phyloP scores from a whole-genome alignment of 768 basidiomycete species.

The Boletellus ananas region DNA sequence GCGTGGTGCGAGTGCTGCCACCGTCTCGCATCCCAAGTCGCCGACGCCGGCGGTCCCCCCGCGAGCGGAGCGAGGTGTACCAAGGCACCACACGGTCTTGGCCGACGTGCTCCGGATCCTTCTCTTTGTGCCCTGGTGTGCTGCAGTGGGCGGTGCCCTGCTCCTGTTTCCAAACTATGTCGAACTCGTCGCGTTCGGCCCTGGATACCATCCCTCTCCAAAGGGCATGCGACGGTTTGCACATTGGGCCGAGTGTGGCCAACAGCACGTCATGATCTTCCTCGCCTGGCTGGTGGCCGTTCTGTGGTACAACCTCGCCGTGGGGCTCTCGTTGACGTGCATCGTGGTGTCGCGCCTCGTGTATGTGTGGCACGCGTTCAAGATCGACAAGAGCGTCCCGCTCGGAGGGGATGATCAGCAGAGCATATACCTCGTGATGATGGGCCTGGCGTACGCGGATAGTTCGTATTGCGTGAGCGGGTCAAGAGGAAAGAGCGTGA shows the following conservation, averaged over 20 bases:
- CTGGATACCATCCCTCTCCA: slow-evolving; percentile 28
- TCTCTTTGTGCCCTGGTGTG: slow-evolving; percentile 36
- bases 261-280: slow-evolving; percentile 34
- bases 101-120: slow-evolving; percentile 11
- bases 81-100: not conserved
- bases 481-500: not conserved
- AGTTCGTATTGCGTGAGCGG: not conserved
- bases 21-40: not conserved
- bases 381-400: slow-evolving; percentile 20
- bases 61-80: not conserved
- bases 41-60: not conserved
- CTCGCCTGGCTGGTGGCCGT: slow-evolving; percentile 18
- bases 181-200: slow-evolving; percentile 26
- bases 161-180: slow-evolving; percentile 28
- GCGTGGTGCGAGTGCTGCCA: too few relatives aligned
- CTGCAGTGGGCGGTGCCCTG: slow-evolving; percentile 31
- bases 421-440: slow-evolving; percentile 31
- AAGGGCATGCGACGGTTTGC: slow-evolving; percentile 36
- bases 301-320: slow-evolving; percentile 15
- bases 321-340: slow-evolving; percentile 21
- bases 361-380: slow-evolving; percentile 28
- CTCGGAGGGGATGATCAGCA: slow-evolving; percentile 34
- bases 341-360: slow-evolving; percentile 20
- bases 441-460: slow-evolving; percentile 12
- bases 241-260: slow-evolving; percentile 35